Conservation (phyloP, 805 yeast genomes). For the Pichia occidentalis region DNA sequence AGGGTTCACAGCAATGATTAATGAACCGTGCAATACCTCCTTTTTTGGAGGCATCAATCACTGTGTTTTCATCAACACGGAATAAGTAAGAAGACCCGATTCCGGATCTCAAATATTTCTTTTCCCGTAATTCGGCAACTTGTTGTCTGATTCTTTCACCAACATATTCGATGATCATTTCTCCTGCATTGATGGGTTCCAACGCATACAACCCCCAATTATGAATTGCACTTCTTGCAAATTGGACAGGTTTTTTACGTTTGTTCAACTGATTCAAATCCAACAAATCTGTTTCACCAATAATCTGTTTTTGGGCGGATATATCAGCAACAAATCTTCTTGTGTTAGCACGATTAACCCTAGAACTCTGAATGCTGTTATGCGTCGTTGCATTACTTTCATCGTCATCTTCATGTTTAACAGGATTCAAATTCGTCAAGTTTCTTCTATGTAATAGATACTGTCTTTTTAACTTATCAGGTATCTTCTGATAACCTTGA, state of each 20-base stretch:
- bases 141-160: conserved; percentile 93
- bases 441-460: conserved; percentile 80
- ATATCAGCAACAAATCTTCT: conserved; percentile 87
- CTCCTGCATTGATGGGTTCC: conserved; percentile 92
- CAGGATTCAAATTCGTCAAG: conserved; percentile 56
- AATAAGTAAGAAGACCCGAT: conserved; percentile 93
- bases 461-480: conserved; percentile 64
- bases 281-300: conserved; percentile 78
- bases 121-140: conserved; percentile 89
- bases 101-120: conserved; percentile 78
- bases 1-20: conserved; percentile 96
- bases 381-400: conserved; percentile 21
- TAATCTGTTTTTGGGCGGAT: conserved; percentile 67
- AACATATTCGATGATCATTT: conserved; percentile 96
- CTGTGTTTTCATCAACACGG: conserved; percentile 88
- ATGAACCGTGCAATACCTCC: conserved; percentile 97
- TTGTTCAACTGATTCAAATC: conserved; percentile 82
- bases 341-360: conserved; percentile 80
- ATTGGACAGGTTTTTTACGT: conserved; percentile 90
- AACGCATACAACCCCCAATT: conserved; percentile 97
- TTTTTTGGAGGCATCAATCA: conserved; percentile 92
- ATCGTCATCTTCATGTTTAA: conserved; percentile 53
- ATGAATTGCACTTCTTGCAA: conserved; percentile 94
- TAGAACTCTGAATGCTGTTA: conserved; percentile 56
- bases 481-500: conserved; percentile 66